Percentiles rank a stretch among this genome's conserved stretches.
Conservation (phyloP, 129 eudicot species). For the Helianthus tuberosus region DNA sequence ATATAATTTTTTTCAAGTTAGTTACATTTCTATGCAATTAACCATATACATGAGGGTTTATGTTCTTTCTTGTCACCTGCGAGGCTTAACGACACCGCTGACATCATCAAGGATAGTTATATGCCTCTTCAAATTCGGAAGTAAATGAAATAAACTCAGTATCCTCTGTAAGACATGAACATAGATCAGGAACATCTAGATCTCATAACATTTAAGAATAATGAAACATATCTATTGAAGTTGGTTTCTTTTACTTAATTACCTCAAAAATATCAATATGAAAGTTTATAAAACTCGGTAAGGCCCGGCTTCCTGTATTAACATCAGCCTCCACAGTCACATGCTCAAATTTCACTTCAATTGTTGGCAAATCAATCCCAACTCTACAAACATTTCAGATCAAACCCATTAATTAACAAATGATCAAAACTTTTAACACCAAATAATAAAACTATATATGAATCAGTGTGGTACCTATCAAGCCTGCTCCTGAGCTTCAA, state of each 20-base stretch:
- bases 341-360: constrained; percentile 76
- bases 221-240: background rate
- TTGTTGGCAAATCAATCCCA: constrained; percentile 83
- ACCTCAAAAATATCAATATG: constrained; percentile 56
- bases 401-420: background rate
- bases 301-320: constrained; percentile 72
- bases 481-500: constrained; percentile 61
- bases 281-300: constrained; percentile 73
- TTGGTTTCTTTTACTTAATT: constrained; percentile 12
- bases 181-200: background rate
- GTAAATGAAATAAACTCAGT: constrained; percentile 48
- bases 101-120: constrained; percentile 75
- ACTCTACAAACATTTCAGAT: constrained; percentile 47
- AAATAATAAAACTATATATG: background rate
- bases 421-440: background rate
- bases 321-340: constrained; percentile 75
- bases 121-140: constrained; percentile 60
- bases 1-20: background rate
- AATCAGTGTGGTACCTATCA: constrained; percentile 42
- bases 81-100: constrained; percentile 80
- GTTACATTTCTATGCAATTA: constrained; percentile 1
- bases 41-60: background rate
- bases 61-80: constrained; percentile 49
- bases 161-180: constrained; percentile 43
- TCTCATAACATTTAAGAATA: constrained; percentile 4